phyloP scores from a whole-genome alignment of 176 grass and related monocot species.

The sorghum (Sorghum bicolor) region DNA sequence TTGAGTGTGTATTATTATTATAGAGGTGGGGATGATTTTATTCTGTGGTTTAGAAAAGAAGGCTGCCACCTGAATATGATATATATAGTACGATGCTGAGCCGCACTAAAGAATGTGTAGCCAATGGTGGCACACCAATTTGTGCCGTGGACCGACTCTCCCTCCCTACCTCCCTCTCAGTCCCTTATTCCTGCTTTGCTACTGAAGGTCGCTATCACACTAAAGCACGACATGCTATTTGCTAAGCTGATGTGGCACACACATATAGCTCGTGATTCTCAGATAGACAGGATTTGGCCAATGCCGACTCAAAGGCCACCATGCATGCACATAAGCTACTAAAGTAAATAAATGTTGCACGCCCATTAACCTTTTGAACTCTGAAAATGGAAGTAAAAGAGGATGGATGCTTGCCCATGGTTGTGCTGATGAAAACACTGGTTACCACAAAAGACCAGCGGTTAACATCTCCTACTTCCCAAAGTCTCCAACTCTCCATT shows the following conservation, averaged over 20 bases:
- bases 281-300: background rate
- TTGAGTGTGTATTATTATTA: background rate
- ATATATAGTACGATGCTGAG: background rate
- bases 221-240: background rate
- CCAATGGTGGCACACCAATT: background rate
- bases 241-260: conserved; percentile 5
- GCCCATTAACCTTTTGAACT: background rate
- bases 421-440: background rate
- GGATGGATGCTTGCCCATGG: background rate
- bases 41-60: background rate
- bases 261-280: background rate
- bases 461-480: background rate
- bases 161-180: background rate
- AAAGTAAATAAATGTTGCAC: background rate
- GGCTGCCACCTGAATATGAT: background rate
- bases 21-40: background rate
- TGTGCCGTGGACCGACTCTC: background rate
- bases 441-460: background rate
- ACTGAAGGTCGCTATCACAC: background rate
- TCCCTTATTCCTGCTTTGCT: background rate
- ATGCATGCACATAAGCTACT: background rate
- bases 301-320: background rate
- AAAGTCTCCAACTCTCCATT: background rate
- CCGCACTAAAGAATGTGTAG: background rate
- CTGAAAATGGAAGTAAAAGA: background rate